Percentiles rank a stretch among this genome's conserved stretches.
phyloP scores from a whole-genome alignment of 495 filamentous ascomycete species.

The Hypomontagnella submonticulosa region DNA sequence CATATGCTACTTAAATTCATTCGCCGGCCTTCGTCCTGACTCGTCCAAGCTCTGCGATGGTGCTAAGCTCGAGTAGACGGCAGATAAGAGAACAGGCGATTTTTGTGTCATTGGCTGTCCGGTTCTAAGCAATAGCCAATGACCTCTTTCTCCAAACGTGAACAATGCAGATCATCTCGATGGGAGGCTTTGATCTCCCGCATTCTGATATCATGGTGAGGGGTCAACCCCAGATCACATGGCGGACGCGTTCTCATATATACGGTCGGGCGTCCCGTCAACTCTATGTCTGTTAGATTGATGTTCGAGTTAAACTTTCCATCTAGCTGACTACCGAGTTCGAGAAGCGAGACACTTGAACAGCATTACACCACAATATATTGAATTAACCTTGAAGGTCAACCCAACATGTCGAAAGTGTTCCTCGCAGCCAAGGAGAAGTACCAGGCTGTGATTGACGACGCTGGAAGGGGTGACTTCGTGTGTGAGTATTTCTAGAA shows the following conservation, averaged over 20 bases:
- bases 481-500: conserved; percentile 39
- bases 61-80: not conserved
- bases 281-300: not conserved
- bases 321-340: not conserved
- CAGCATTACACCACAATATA: conserved; percentile 5
- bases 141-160: conserved; percentile 18
- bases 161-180: conserved; percentile 29
- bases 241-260: conserved; percentile 16
- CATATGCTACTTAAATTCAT: not conserved
- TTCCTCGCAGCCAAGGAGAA: conserved; percentile 46
- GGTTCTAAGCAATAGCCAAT: conserved; percentile 30
- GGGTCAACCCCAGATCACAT: conserved; percentile 36
- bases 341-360: not conserved
- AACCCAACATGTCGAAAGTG: conserved; percentile 43
- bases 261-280: conserved; percentile 8
- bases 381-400: conserved; percentile 2
- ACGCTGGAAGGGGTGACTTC: conserved; percentile 46
- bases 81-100: not conserved
- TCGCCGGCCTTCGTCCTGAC: not conserved
- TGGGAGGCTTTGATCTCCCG: conserved; percentile 25
- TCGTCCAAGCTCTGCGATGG: not conserved
- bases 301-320: not conserved
- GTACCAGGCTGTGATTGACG: conserved; percentile 47
- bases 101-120: conserved; percentile 36
- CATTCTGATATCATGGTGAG: conserved; percentile 41